These are phyloP conservation scores for Polytolypa hystricis DNA, from an alignment of 2,329 filamentous ascomycete genomes.

Conservation along the genomic window DNA sequence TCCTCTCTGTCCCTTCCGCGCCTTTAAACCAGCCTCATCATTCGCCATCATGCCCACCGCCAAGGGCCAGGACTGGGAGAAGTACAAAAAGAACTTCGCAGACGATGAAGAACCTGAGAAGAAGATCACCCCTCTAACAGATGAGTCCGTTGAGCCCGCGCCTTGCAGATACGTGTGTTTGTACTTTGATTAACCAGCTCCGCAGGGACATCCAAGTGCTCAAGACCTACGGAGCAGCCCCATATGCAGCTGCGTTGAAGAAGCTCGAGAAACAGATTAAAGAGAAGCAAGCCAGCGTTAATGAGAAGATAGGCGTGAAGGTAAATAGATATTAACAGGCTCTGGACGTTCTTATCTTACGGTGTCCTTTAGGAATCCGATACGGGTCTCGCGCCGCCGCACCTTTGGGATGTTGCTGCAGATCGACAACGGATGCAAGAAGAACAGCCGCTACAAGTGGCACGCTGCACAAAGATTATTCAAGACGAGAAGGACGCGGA, in stretches of 20 bases:
- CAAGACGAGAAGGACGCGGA: conserved; percentile 89
- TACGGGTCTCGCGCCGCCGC: conserved; percentile 91
- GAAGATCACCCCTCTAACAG: conserved; percentile 94
- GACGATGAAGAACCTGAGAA: conserved; percentile 98
- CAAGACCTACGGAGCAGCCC: conserved; percentile 96
- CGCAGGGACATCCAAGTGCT: conserved; percentile 93
- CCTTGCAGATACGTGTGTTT: not conserved
- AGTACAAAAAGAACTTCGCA: conserved; percentile 93
- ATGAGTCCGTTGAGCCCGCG: conserved; percentile 58
- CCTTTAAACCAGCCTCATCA: conserved; percentile 16
- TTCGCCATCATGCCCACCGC: conserved; percentile 69
- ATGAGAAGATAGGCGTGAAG: conserved; percentile 81
- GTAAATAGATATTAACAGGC: conserved; percentile 14
- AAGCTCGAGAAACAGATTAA: conserved; percentile 99
- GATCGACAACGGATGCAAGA: conserved; percentile 98
- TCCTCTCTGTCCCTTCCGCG: not conserved
- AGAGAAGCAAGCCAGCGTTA: conserved; percentile 94
- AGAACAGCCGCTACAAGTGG: conserved; percentile 94
- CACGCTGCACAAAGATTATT: conserved; percentile 98
- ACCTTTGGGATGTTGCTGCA: conserved; percentile 97
- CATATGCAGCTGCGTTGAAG: conserved; percentile 86
- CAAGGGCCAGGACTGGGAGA: conserved; percentile 92
- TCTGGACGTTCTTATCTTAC: conserved; percentile 2
- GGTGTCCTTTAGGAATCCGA: conserved; percentile 71
- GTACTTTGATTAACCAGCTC: conserved; percentile 20